phyloP scores from a whole-genome alignment of 2,329 filamentous ascomycete genomes.

The Neonectria sp. region DNA sequence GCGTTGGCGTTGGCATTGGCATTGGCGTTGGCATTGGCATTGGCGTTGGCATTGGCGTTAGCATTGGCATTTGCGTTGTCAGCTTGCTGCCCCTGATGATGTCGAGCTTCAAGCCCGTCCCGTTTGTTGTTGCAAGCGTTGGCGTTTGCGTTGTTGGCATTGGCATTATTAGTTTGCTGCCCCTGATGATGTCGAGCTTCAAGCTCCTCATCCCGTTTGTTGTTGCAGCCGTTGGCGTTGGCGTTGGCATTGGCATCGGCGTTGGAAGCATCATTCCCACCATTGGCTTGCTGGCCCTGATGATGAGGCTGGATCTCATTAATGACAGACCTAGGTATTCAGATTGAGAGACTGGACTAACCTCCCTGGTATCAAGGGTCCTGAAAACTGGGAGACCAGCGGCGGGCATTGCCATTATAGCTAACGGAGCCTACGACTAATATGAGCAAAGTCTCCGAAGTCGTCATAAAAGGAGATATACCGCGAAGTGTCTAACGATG shows the following conservation, averaged over 20 bases:
- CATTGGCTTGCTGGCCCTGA: conserved; percentile 7
- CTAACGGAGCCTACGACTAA: conserved; percentile 4
- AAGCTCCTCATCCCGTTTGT: conserved; percentile 16
- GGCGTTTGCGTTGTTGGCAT: background rate
- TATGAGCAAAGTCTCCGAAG: background rate
- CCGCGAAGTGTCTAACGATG: conserved; percentile 7
- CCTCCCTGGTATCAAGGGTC: conserved; percentile 8
- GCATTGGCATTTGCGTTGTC: background rate
- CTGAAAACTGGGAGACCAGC: conserved; percentile 2
- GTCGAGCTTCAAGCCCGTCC: background rate
- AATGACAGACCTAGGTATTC: background rate
- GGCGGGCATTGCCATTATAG: conserved; percentile 17
- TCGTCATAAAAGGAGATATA: background rate
- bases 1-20: background rate
- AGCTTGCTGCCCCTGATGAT: conserved; percentile 9
- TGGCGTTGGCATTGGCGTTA: background rate
- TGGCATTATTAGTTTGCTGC: conserved; percentile 5
- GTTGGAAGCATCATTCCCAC: background rate
- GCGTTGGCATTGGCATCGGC: background rate
- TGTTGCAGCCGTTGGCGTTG: conserved; percentile 2
- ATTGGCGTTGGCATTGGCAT: background rate
- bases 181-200: conserved; percentile 24
- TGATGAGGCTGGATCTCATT: conserved; percentile 19
- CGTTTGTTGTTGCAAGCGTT: background rate
- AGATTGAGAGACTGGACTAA: background rate